A percentile compares a stretch with the other conserved stretches of the same genome.
Evolutionary conservation across 2,329 filamentous ascomycete genomes (phyloP).

Genomic region (Cytospora schulzeri): DNA sequence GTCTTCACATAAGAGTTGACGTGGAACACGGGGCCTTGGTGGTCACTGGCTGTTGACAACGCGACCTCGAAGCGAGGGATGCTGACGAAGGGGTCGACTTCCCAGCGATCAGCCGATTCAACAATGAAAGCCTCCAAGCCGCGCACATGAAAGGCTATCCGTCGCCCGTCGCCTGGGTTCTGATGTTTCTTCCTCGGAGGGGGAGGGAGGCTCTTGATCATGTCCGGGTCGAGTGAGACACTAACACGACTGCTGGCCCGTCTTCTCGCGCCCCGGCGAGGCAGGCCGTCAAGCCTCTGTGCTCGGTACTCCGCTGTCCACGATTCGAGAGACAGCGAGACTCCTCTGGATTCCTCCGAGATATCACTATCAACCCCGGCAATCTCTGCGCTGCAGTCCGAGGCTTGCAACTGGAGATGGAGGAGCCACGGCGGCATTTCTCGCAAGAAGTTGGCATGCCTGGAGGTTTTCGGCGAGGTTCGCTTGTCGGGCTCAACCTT

Average conservation of each 20-base stretch:
- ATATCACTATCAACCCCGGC: slow-evolving; percentile 85
- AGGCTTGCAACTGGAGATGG: slow-evolving; percentile 81
- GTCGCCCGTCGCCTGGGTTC: slow-evolving; percentile 72
- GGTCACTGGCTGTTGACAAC: slow-evolving; percentile 81
- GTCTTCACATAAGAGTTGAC: slow-evolving; percentile 80
- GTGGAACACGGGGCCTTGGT: slow-evolving; percentile 85
- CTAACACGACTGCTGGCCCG: slow-evolving; percentile 73
- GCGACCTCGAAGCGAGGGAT: slow-evolving; percentile 86
- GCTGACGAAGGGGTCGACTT: slow-evolving; percentile 81
- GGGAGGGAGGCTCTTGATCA: slow-evolving; percentile 53
- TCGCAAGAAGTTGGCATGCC: slow-evolving; percentile 71
- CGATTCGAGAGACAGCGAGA: slow-evolving; percentile 83
- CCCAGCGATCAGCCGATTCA: slow-evolving; percentile 81
- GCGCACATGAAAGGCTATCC: slow-evolving; percentile 76
- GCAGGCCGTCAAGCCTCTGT: slow-evolving; percentile 69
- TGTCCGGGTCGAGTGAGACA: slow-evolving; percentile 69
- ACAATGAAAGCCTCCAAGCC: slow-evolving; percentile 90
- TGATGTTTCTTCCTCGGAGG: slow-evolving; percentile 59
- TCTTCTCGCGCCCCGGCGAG: slow-evolving; percentile 62
- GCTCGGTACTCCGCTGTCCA: slow-evolving; percentile 89
- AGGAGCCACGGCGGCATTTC: slow-evolving; percentile 82
- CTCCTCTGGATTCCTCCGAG: slow-evolving; percentile 77
- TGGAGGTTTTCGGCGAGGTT: slow-evolving; percentile 48
- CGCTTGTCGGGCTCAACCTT: slow-evolving; percentile 68
- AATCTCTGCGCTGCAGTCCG: slow-evolving; percentile 86